A percentile compares a stretch with the other conserved stretches of the same genome.
These are phyloP conservation scores for Drechslera avenae DNA, from an alignment of 2,329 filamentous ascomycete genomes.

Conservation along the genomic window DNA sequence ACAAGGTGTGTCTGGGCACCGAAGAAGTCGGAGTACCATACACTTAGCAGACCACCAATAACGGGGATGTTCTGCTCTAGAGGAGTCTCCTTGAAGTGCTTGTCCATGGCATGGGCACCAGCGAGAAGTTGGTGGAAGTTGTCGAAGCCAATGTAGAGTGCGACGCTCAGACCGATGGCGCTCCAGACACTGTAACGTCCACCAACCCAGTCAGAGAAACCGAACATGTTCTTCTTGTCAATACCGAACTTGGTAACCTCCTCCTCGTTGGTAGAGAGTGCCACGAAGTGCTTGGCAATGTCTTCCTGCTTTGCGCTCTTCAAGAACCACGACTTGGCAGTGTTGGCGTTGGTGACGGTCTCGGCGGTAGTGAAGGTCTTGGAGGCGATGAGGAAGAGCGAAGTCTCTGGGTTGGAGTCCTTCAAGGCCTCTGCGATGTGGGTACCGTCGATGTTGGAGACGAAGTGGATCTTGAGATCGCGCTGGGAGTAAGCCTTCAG, in stretches of 20 bases:
- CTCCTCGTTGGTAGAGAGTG: conserved; percentile 90
- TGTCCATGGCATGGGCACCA: conserved; percentile 96
- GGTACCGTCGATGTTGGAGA: conserved; percentile 99
- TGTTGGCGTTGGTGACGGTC: conserved; percentile 96
- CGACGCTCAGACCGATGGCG: conserved; percentile 93
- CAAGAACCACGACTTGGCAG: conserved; percentile 96
- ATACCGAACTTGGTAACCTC: conserved; percentile 99
- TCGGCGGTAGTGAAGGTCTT: conserved; percentile 99
- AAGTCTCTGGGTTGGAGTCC: conserved; percentile 91
- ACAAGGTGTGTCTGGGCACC: conserved; percentile 97
- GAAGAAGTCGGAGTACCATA: conserved; percentile 99
- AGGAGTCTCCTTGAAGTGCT: conserved; percentile 91
- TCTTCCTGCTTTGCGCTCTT: conserved; percentile 76
- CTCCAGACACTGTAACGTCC: conserved; percentile 99
- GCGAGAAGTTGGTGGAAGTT: conserved; percentile 97
- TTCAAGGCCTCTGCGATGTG: conserved; percentile 94
- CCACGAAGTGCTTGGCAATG: conserved; percentile 98
- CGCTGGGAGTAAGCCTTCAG: conserved; percentile 91
- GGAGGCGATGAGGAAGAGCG: conserved; percentile 97
- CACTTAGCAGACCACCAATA: conserved; percentile 88
- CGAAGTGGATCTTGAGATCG: conserved; percentile 90
- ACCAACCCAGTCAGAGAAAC: conserved; percentile 98
- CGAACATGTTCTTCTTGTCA: conserved; percentile 99
- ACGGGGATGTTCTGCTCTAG: conserved; percentile 94
- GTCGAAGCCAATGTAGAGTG: conserved; percentile 93